Base-by-base conservation (phyloP, 2,329 filamentous ascomycete genomes). In the Talaromyces sp. region DNA sequence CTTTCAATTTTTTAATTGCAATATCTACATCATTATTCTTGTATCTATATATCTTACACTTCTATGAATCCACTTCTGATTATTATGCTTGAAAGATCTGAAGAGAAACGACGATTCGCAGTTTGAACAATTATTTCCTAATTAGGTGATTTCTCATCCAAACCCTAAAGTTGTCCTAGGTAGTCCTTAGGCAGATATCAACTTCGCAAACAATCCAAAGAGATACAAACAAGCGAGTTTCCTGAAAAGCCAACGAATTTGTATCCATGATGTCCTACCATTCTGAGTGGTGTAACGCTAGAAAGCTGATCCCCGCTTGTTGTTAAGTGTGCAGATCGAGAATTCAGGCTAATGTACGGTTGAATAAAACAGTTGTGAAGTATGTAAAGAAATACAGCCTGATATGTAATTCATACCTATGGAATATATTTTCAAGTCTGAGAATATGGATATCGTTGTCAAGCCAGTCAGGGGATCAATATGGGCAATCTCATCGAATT, bases 301-400 rank as follows among this genome's bases (percentile, higher is more conserved):
- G 21, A 21, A 2, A 15, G 33, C 33, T 5, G 21, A 15, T 35
- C 50, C 50, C 36, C 50, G 10, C 50, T 17, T 4, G 19, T 19
- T 22, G 22, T 37, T 37, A 51, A 31, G 4, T 10, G 10, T 22
- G 33, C 21, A 37, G 35, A 39, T 28, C 35, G 2, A 25, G 25
- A 15, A 53, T 40, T 53, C 36, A 53, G 50, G 50, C 50, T 53
- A 53, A 53, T 40, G 7, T 39, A 17, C 21, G 21, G 43, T 13
- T 33, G 22, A 31, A 45, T 22, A 46, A 19, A 33, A 8, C n/a
- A n/a, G n/a, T 31, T 13, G 36, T 17, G 50, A 21, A 4, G n/a
- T 3, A 5, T 48, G 9, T 2, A 53, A 2, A 5, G 37, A 7
- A 13, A 40, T 8, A 10, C 17, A 39, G 22, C 15, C 21, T 13